Base-by-base conservation (phyloP, 2,329 filamentous ascomycete genomes). In the Pseudogymnoascus verrucosus region DNA sequence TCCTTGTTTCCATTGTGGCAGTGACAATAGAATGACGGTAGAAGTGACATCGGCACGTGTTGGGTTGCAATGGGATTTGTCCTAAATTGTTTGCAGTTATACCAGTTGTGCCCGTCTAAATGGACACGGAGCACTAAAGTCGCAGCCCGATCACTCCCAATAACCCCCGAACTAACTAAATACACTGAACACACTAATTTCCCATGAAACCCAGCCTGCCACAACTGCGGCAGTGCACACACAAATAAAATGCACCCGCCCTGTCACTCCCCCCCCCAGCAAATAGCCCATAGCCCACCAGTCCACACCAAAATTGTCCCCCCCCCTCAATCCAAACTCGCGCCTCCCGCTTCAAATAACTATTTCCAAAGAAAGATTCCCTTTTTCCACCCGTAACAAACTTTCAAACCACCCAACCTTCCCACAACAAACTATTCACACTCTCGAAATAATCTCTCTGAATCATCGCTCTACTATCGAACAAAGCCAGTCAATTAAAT, bases 401-500 rank as follows among this genome's bases (percentile, higher is more conserved):
- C 57, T 60, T 34, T n/a, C 47, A 31, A 21, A 23, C 36, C 57
- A 36, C 57, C 14, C 57, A 37, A 36, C 57, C 10, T 39, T 60
- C 14, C 36, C 57, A 47, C 19, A 12, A 47, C 42, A 14, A 26
- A 23, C 26, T 47, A 16, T 12, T 23, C 42, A 26, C 42, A 10
- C 12, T 26, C 42, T 23, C 42, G 12, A 47, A 6, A 47, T 47
- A 47, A 26, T 14, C 26, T 47, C 14, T n/a, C 42, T 26, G 4
- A 26, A 14, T 26, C 23, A 47, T 14, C 12, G 14, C 12, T 8
- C 42, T 47, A 5, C 42, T 47, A 26, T 47, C 42, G 42, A 47
- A 12, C 14, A 47, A 47, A 47, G 19, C 21, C 60, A 62, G 34
- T 57, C 39, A 26, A 34, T 28, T 61, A 60, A 51, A 63, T 60